Evolutionary conservation across 2,329 filamentous ascomycete species (phyloP), one percentile per base, ranked within the genome.

Genomic region (Colletotrichum sp.): DNA sequence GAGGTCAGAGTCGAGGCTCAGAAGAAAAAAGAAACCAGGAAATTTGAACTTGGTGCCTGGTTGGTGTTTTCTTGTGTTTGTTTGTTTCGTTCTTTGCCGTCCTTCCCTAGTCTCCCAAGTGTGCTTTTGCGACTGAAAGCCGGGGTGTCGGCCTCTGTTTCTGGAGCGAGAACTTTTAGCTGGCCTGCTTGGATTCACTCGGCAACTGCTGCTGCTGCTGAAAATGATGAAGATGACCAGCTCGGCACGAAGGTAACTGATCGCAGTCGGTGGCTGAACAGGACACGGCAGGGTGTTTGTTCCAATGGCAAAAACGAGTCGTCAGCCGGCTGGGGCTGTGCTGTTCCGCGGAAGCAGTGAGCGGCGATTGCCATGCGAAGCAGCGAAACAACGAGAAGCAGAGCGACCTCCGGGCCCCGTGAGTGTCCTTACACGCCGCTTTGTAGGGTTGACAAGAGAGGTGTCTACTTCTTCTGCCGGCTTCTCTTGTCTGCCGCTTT

Each of bases 291-390:
- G 39, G 39, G 39, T 49, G 44, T 49, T 49, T 49, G 44, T 49
- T 61, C 62, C 69, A 73, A 77, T 71, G 75, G 71, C 75, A 36
- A 77, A 77, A 71, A 65, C 65, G 52, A 77, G 71, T 77, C 75
- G 75, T 77, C 59, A 77, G 75, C 75, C 63, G 66, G 34, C 39
- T 19, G 71, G 36, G 75, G 75, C 75, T 77, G 66, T 75, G 72
- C 49, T 63, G 29, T 62, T 30, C 32, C 62, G n/a, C n/a, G 2
- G 44, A 52, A 52, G 44, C 61, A 13, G 62, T 63, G 61, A 55
- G 49, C 30, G 27, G 72, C 22, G 64, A 30, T 62, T 64, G 55
- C 29, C 25, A 29, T 75, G 30, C 44, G 16, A 39, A 68, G 49
- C 30, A 34, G 30, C 52, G 30, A 52, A 36, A 25, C 25, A 55